These are phyloP conservation scores for Colletotrichum lini DNA, from an alignment of 2,329 filamentous ascomycete species.

Conservation along the genomic window DNA sequence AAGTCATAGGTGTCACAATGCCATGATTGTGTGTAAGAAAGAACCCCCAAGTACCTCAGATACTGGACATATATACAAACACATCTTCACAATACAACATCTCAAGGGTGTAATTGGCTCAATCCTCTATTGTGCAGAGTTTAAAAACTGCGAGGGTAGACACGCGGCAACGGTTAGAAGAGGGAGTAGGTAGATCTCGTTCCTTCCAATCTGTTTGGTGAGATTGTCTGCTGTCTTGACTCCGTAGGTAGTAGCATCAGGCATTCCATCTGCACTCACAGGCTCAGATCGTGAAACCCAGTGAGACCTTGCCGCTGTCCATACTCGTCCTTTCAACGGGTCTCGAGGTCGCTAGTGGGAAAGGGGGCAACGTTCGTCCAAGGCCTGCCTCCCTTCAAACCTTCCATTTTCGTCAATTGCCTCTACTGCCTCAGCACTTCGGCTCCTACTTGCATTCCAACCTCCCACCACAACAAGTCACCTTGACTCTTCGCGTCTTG, in stretches of 20 bases:
- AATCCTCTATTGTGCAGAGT: not conserved
- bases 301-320: constrained; percentile 24
- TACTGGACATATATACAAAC: too few species aligned
- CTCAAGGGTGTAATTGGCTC: not conserved
- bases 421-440: constrained; percentile 13
- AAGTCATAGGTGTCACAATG: not conserved
- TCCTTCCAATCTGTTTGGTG: constrained; percentile 16
- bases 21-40: not conserved
- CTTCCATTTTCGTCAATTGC: constrained; percentile 32
- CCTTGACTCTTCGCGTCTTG: constrained; percentile 35
- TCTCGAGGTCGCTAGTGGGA: constrained; percentile 10
- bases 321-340: constrained; percentile 34
- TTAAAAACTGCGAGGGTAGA: not conserved
- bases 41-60: not conserved
- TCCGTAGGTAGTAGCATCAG: constrained; percentile 11
- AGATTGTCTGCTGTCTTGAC: not conserved
- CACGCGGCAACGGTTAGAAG: not conserved
- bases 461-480: constrained; percentile 33
- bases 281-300: constrained; percentile 24
- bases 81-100: not conserved
- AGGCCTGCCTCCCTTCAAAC: constrained; percentile 36
- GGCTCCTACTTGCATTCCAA: constrained; percentile 36
- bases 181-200: constrained; percentile 1
- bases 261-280: constrained; percentile 22
- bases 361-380: constrained; percentile 31